Evolutionary conservation across 768 basidiomycete genomes (phyloP), one percentile per base, ranked within the genome.

Genomic region (Baorangia bicolor): DNA sequence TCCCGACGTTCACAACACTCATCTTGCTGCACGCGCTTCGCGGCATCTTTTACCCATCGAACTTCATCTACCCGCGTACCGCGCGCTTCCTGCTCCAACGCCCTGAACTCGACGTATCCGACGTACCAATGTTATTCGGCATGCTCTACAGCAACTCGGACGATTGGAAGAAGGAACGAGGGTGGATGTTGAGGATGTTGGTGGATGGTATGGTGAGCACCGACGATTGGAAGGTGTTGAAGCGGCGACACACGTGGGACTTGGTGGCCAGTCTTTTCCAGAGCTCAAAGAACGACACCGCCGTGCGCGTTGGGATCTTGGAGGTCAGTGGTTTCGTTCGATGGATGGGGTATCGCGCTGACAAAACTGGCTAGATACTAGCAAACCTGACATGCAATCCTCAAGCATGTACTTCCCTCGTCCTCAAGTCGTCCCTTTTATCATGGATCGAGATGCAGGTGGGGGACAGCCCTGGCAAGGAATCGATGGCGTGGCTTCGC

Each of bases 71-170:
- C 66, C 93, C 95, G 0, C 74, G 88, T 14, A 90, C 88, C 1
- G 85, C 91, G 1, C 82, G 90, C 5, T 98, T 97, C 78, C 81
- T 98, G 6, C 81, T 98, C 0, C 94, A 97, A 70, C 84, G 96
- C 2, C 87, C 93, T 1, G 81, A 85, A 51, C 74, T 98, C 8
- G 95, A 98, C 64, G 74, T 75, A 1, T 75, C 74, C 1, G 95
- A 98, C 65, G 91, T 98, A 0, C 96, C 96, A 0, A 86, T 98
- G 86, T 73, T 99, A 5, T 98, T 92, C 65, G 78, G 78, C 12
- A 87, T 96, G 85, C 76, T 98, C 4, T 97, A 93, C 68, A 92
- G 89, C 62, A 80, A 78, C 21, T 74, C 77, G 4, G 87, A 90
- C 39, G 86, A 87, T 14, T 94, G 91, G 88, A 88, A 85, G 73